These are phyloP conservation scores for Neofusicoccum ribis DNA, from an alignment of 2,329 filamentous ascomycete species.

Conservation along the genomic window DNA sequence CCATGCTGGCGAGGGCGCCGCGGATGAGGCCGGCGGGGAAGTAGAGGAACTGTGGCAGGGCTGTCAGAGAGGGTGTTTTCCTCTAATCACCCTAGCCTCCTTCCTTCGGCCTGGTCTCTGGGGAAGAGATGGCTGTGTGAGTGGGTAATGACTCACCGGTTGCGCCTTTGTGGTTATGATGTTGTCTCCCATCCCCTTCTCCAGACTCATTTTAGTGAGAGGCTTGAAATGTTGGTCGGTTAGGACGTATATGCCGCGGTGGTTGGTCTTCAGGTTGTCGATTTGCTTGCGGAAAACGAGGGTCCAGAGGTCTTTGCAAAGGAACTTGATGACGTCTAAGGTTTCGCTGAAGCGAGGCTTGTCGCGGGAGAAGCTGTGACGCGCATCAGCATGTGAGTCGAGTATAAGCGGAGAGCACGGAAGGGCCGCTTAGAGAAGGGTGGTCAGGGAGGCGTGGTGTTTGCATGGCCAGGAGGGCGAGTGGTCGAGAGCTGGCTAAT, in stretches of 20 bases:
- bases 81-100: no score
- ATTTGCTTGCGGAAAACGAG: constrained; percentile 95
- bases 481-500: no score
- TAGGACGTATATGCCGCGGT: constrained; percentile 91
- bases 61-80: no score
- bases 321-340: constrained; percentile 94
- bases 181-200: constrained; percentile 37
- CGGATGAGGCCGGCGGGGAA: constrained; percentile 93
- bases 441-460: no score
- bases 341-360: constrained; percentile 87
- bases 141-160: constrained; percentile 59
- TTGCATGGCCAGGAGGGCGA: no score
- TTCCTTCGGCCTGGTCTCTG: not conserved
- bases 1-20: constrained; percentile 87
- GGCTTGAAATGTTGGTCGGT: constrained; percentile 92
- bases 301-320: constrained; percentile 98
- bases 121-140: not conserved
- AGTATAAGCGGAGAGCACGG: not conserved
- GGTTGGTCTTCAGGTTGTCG: constrained; percentile 98
- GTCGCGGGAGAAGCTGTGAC: constrained; percentile 73
- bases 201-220: constrained; percentile 84
- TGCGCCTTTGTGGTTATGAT: constrained; percentile 55
- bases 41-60: constrained; percentile 71
- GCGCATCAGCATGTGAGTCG: not conserved
- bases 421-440: not conserved